phyloP scores from a whole-genome alignment of 73 alveolate species.

The Blepharisma stoltei region DNA sequence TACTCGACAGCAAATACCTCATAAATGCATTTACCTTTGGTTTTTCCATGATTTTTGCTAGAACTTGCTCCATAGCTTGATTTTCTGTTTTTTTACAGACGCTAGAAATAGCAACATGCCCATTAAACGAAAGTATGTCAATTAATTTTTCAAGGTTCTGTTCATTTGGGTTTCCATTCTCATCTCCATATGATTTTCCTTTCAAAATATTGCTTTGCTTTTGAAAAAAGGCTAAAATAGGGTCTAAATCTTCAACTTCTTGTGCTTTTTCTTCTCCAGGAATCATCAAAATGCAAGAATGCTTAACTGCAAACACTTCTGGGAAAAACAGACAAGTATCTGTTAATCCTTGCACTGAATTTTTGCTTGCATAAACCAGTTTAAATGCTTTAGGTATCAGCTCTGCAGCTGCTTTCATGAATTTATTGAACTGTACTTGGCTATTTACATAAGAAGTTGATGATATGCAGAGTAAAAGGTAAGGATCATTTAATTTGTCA shows the following conservation, averaged over 20 bases:
- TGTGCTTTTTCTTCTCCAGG: not conserved
- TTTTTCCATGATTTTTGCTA: constrained; percentile 11
- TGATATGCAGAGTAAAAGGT: not conserved
- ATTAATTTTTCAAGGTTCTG: not conserved
- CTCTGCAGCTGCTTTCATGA: not conserved
- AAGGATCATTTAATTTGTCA: constrained; percentile 9
- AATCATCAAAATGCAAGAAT: not conserved
- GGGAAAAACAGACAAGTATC: constrained; percentile 26
- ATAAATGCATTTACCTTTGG: not conserved
- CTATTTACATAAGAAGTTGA: constrained; percentile 19
- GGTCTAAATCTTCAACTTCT: constrained; percentile 15
- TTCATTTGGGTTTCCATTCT: not conserved
- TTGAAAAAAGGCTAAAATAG: not conserved
- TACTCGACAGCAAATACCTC: not conserved
- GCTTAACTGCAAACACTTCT: constrained; percentile 24
- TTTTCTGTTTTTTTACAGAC: not conserved
- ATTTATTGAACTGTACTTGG: constrained; percentile 14
- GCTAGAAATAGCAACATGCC: not conserved
- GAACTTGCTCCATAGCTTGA: not conserved
- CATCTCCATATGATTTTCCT: constrained; percentile 19
- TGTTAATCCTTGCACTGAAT: constrained; percentile 22
- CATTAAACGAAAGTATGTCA: constrained; percentile 3
- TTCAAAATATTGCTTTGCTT: not conserved
- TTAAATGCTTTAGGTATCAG: constrained; percentile 5
- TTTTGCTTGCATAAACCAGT: not conserved